Evolutionary conservation across 2,329 filamentous ascomycete species (phyloP), one percentile per base, ranked within the genome.

Genomic region (Fonsecaea multimorphosa): DNA sequence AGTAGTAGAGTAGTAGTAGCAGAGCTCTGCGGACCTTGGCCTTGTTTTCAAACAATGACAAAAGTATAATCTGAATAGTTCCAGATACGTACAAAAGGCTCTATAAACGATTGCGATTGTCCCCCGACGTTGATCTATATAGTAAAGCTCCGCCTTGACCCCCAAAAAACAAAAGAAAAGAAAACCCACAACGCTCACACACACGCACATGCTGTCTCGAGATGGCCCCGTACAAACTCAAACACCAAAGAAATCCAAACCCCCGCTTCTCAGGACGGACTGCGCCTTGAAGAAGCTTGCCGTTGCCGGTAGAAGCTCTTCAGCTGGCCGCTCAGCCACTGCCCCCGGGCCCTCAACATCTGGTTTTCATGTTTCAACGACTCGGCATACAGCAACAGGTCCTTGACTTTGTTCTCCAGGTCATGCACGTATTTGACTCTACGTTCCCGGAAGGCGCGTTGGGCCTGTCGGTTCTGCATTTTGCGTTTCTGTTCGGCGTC

Each of bases 391-490:
- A 27, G 44, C 8, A 49, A 8, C 8, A 49, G 44, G 11, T 49
- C 44, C 19, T 49, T 49, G 44, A 49, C 44, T 49, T 24, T 19
- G 5, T 49, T 49, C 22, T 49, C 44, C 22, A 49, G 44, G 44
- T 24, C 44, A 19, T 24, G 19, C 44, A 49, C 22, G 5, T 49
- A 49, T 49, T 49, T 49, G 19, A 49, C 44, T 22, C 12, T 49
- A 9, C 44, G 44, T 24, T 49, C 19, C 44, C 44, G 44, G 12
- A 49, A 49, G 22, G 44, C 44, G 19, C 44, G 44, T 24, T 49
- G 44, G 3, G 44, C 44, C 5, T 49, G 44, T 14, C 44, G 44
- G 44, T 49, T 49, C 44, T 49, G 44, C 22, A 49, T 49, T 16
- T 24, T 49, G 19, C 44, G 44, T 27, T 49, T 49, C 22, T 49